Conservation (phyloP, 768 basidiomycete species). For the Kondoa subrosea region DNA sequence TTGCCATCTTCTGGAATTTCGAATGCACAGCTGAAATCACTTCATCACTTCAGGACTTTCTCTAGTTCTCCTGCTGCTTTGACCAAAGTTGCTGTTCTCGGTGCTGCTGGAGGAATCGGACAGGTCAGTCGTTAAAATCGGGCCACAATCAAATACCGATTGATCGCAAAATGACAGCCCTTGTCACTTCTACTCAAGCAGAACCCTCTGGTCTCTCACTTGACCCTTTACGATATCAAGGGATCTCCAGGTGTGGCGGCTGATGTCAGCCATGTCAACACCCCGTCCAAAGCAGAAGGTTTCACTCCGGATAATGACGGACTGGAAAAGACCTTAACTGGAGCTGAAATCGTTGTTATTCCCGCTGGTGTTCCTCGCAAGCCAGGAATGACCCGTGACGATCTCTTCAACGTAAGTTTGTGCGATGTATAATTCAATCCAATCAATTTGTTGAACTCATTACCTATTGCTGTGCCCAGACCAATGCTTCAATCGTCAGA, state of each 20-base stretch:
- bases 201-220: constrained; percentile 46
- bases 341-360: constrained; percentile 81
- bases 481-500: constrained; percentile 92
- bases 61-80: neutral
- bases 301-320: constrained; percentile 45
- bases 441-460: neutral
- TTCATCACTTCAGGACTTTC: no score
- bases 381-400: constrained; percentile 71
- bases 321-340: constrained; percentile 75
- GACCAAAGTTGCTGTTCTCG: constrained; percentile 87
- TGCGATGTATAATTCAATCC: neutral
- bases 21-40: no score
- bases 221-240: constrained; percentile 74
- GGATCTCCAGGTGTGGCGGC: constrained; percentile 93
- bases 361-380: constrained; percentile 99
- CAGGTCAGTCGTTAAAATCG: constrained; percentile 11
- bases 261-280: constrained; percentile 43
- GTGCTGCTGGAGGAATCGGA: constrained; percentile 50
- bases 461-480: constrained; percentile 37
- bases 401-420: constrained; percentile 71
- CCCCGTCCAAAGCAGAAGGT: constrained; percentile 21
- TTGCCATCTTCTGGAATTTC: no score
- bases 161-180: neutral
- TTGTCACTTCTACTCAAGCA: constrained; percentile 31
- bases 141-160: neutral